These are phyloP conservation scores for Pestalotiopsis sp. DNA, from an alignment of 2,329 filamentous ascomycete species.

Conservation along the genomic window DNA sequence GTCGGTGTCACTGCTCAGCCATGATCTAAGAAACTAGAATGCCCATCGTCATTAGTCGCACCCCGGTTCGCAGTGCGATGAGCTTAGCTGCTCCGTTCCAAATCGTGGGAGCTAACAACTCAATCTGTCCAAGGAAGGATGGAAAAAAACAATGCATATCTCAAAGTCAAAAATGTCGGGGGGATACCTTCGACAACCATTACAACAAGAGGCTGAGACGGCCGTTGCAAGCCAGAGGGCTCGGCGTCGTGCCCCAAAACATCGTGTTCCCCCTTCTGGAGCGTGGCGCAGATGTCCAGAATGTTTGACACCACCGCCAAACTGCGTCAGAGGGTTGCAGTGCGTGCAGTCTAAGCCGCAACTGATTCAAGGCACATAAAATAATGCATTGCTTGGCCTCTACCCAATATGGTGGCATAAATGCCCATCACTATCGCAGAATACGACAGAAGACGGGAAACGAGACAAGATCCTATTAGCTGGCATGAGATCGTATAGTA, in stretches of 20 bases:
- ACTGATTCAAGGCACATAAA: slow-evolving; percentile 2
- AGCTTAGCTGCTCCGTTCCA: background rate
- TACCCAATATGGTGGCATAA: background rate
- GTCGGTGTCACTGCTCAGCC: background rate
- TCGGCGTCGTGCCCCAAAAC: background rate
- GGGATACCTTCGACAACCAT: too few relatives aligned
- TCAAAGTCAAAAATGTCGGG: background rate
- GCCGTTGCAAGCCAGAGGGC: background rate
- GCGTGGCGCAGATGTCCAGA: slow-evolving; percentile 4
- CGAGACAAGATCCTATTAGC: background rate
- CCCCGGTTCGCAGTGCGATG: background rate
- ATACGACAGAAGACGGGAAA: background rate
- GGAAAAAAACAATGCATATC: background rate
- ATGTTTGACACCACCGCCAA: background rate
- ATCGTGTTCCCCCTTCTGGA: background rate
- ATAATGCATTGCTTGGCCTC: background rate
- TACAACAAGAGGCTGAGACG: background rate
- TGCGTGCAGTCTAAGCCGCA: slow-evolving; percentile 5
- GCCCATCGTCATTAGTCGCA: background rate
- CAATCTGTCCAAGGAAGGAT: background rate
- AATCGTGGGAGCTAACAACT: background rate
- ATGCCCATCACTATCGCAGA: background rate
- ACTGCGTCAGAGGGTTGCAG: slow-evolving; percentile 8
- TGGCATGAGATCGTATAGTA: background rate
- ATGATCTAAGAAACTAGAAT: background rate